Base-by-base conservation (phyloP, 805 yeast genomes). In the Candida loeiensis region DNA sequence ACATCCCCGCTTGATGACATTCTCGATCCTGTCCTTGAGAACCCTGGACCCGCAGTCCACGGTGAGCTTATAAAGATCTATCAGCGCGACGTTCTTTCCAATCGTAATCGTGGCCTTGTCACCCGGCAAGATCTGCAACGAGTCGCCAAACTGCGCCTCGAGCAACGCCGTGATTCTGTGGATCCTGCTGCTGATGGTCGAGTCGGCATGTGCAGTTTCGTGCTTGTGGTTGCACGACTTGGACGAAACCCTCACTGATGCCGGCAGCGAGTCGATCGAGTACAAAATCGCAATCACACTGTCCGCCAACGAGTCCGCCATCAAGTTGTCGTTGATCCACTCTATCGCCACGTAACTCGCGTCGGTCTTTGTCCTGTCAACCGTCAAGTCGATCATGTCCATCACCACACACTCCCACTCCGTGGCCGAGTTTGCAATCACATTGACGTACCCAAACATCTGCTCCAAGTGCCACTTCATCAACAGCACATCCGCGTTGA, bases 291-390 rank as follows among this genome's bases (percentile, higher is more conserved):
- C 96, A 43, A 93, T 77, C 1, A 89, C 85, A 12, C 96, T 82
- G 55, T 93, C 99, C 0, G 99, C 99, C 46, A 93, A 77, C 0
- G 96, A 83, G 54, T 93, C 99, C 45, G 85, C 90, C 66, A 89
- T 78, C 30, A 65, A 52, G 41, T 86, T 69, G 43, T 89, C 90
- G 50, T 95, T 91, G 13, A 80, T 77, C 99, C 99, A 93, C 59
- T 87, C 95, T 11, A 91, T 80, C 0, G 83, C 74, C 4, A 85
- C 80, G 7, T 73, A 49, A 29, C 64, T 52, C 1, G 63, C 65
- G 3, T 56, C 59, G 6, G 17, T 70, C 68, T 29, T 63, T 27
- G 49, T 63, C 41, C 66, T 34, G 71, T 77, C 51, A 74, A 72
- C 44, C 58, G 73, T 26, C 14, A 69, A 53, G 46, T 62, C 66